Evolutionary conservation across 2,329 filamentous ascomycete genomes (phyloP).

Genomic region (Trichoderma breve): DNA sequence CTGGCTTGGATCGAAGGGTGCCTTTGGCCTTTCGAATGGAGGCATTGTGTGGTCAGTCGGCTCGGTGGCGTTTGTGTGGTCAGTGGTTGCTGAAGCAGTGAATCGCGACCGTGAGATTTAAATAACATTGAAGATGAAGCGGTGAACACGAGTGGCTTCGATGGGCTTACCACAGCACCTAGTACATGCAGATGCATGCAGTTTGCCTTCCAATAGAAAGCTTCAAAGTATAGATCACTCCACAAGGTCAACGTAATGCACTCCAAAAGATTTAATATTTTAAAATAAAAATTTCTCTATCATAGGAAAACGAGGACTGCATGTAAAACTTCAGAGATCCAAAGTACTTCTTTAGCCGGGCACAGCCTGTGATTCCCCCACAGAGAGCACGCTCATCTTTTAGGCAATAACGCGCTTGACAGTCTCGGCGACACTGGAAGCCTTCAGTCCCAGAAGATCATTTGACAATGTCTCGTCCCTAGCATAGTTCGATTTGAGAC

Average conservation of each 20-base stretch:
- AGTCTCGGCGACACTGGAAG: neutral
- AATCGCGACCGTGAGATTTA: neutral
- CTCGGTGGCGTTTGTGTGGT: neutral
- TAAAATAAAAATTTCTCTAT: neutral
- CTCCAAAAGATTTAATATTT: neutral
- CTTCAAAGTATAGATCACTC: neutral
- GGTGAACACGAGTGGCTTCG: neutral
- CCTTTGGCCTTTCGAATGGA: neutral
- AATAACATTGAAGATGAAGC: neutral
- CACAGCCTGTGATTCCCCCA: neutral
- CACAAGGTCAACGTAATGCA: neutral
- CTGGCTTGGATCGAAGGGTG: neutral
- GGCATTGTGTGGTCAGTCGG: neutral
- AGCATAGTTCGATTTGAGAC: constrained; percentile 22
- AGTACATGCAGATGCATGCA: neutral
- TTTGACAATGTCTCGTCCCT: constrained; percentile 21
- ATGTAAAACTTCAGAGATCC: neutral
- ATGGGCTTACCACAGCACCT: neutral
- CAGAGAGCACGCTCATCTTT: neutral
- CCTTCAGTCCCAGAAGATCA: constrained; percentile 6
- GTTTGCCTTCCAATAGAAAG: neutral
- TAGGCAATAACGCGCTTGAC: neutral
- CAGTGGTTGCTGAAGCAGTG: neutral
- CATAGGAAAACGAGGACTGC: neutral
- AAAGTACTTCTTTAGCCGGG: neutral